A percentile compares a stretch with the other conserved stretches of the same genome.
phyloP scores from a whole-genome alignment of 345 rosid species.

The Rhodomyrtus tomentosa region DNA sequence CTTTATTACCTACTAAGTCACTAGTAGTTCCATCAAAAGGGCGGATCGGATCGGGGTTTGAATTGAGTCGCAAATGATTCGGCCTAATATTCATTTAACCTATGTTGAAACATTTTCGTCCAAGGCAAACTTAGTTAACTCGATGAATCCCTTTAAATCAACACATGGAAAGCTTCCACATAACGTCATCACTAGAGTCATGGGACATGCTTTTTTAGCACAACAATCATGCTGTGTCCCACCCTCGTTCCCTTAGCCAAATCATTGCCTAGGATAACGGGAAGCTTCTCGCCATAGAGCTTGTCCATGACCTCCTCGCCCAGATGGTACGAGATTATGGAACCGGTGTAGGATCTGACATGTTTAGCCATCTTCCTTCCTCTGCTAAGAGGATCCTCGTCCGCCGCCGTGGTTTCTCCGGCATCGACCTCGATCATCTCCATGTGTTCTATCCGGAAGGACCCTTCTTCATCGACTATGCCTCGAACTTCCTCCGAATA shows the following conservation, averaged over 20 bases:
- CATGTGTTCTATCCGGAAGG: background rate
- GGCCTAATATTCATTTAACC: no score
- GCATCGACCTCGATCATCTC: background rate
- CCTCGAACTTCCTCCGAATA: constrained; percentile 2
- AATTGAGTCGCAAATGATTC: no score
- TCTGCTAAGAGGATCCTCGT: background rate
- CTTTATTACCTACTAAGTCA: background rate
- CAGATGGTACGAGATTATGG: constrained; percentile 5
- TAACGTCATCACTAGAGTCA: background rate
- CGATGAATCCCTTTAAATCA: no score
- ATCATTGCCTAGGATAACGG: background rate
- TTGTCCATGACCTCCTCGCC: constrained; percentile 4
- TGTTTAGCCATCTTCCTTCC: background rate
- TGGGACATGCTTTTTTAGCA: background rate
- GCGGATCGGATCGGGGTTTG: no score
- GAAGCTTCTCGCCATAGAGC: constrained; percentile 3
- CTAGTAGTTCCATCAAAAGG: no score
- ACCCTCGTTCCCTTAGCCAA: background rate
- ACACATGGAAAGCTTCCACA: no score
- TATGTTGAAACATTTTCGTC: no score
- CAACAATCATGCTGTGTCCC: background rate
- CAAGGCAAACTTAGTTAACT: no score
- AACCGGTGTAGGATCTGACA: constrained; percentile 2
- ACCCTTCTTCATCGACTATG: background rate
- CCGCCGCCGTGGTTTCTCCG: background rate